These are phyloP conservation scores for Psilocybe tampanensis DNA, from an alignment of 768 basidiomycete genomes.

Conservation along the genomic window DNA sequence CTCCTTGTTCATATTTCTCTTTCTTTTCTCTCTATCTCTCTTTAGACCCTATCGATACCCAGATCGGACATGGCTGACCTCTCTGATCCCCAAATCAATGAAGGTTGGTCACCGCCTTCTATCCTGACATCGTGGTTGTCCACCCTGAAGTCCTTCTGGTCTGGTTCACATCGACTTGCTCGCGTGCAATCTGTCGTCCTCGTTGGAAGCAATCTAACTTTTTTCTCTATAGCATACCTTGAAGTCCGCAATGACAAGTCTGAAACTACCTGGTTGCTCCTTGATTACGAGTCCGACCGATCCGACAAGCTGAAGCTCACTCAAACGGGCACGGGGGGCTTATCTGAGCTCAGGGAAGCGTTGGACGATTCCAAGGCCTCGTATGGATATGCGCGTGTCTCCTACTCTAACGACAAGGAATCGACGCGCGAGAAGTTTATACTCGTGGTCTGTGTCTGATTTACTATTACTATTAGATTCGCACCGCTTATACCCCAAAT, in stretches of 20 bases:
- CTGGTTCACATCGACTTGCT: not conserved
- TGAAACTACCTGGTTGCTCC: slow-evolving; percentile 86
- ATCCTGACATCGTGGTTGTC: not conserved
- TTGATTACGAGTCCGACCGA: slow-evolving; percentile 86
- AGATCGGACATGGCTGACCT: slow-evolving; percentile 71
- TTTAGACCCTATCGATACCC: slow-evolving; percentile 9
- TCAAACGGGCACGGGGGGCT: slow-evolving; percentile 77
- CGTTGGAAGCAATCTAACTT: slow-evolving; percentile 26
- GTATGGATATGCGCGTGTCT: slow-evolving; percentile 82
- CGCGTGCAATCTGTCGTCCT: slow-evolving; percentile 1
- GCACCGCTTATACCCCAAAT: slow-evolving; percentile 20
- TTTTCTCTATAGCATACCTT: slow-evolving; percentile 66
- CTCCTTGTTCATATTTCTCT: slow-evolving; percentile 7
- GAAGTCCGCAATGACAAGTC: slow-evolving; percentile 86
- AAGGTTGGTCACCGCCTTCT: slow-evolving; percentile 50
- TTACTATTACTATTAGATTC: slow-evolving; percentile 20
- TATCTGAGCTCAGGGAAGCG: slow-evolving; percentile 72
- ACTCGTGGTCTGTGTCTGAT: slow-evolving; percentile 52
- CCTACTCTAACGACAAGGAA: slow-evolving; percentile 87
- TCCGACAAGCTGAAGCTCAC: slow-evolving; percentile 83
- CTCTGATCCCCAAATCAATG: slow-evolving; percentile 67
- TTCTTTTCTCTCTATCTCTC: slow-evolving; percentile 12
- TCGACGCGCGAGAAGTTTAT: slow-evolving; percentile 88
- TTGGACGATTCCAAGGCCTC: slow-evolving; percentile 78
- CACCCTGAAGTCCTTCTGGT: not conserved